These are phyloP conservation scores for Emydomyces testavorans DNA, from an alignment of 2,329 filamentous ascomycete genomes.

Conservation along the genomic window DNA sequence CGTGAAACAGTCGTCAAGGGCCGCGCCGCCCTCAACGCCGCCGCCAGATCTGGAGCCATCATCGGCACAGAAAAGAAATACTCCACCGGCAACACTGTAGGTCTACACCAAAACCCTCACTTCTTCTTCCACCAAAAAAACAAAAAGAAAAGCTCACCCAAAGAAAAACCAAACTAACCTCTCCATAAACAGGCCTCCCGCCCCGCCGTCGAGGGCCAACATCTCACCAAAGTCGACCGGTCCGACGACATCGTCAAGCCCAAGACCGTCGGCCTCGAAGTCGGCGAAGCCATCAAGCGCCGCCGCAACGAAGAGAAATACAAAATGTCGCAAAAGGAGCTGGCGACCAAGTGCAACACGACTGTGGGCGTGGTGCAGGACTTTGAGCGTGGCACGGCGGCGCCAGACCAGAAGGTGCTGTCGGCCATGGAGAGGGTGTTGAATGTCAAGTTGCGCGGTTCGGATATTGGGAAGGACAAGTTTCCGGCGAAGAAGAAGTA, in stretches of 20 bases:
- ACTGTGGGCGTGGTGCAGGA: slow-evolving; percentile 68
- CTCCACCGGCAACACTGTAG: slow-evolving; percentile 64
- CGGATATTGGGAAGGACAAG: slow-evolving; percentile 73
- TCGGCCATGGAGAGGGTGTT: slow-evolving; percentile 68
- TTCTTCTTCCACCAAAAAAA: not conserved
- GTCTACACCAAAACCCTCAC: slow-evolving; percentile 31
- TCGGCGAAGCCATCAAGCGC: slow-evolving; percentile 72
- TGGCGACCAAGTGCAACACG: slow-evolving; percentile 81
- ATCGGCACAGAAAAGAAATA: slow-evolving; percentile 89
- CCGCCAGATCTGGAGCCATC: slow-evolving; percentile 64
- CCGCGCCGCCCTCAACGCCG: slow-evolving; percentile 75
- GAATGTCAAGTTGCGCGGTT: slow-evolving; percentile 76
- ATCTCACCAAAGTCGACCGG: slow-evolving; percentile 94
- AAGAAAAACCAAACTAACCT: slow-evolving; percentile 12
- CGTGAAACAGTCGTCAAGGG: slow-evolving; percentile 86
- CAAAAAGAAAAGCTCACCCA: not conserved
- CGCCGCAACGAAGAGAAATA: slow-evolving; percentile 71
- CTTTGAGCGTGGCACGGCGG: slow-evolving; percentile 68
- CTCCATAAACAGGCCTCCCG: slow-evolving; percentile 31
- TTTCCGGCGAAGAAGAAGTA: slow-evolving; percentile 60
- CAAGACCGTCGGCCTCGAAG: slow-evolving; percentile 71
- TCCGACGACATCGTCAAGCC: slow-evolving; percentile 96
- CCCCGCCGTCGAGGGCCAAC: slow-evolving; percentile 66
- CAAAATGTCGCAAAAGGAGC: slow-evolving; percentile 89
- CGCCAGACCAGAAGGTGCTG: slow-evolving; percentile 75